phyloP scores from a whole-genome alignment of 192 early-diverging fungal genomes.

The Entomortierella chlamydospora region DNA sequence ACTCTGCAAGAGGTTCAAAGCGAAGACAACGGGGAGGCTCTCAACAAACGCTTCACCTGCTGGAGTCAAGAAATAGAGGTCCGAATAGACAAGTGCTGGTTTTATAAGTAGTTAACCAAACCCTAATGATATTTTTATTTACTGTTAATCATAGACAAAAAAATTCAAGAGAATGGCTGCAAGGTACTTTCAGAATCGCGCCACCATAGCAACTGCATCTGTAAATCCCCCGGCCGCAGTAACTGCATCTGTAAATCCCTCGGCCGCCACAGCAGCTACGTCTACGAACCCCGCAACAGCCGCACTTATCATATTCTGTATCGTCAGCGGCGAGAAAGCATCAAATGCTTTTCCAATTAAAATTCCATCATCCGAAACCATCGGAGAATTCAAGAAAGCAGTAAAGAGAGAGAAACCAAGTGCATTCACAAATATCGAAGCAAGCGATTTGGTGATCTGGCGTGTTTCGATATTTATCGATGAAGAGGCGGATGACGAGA shows the following conservation, averaged over 20 bases:
- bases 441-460: conserved; percentile 19
- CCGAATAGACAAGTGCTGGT: not conserved
- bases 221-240: not conserved
- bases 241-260: not conserved
- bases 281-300: not conserved
- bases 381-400: conserved; percentile 13
- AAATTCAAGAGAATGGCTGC: not conserved
- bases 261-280: not conserved
- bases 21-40: not conserved
- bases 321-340: conserved; percentile 16
- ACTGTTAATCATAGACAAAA: not conserved
- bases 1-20: not conserved
- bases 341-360: conserved; percentile 20
- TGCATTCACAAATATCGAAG: conserved; percentile 12
- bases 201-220: not conserved
- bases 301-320: conserved; percentile 23
- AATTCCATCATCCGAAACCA: not conserved
- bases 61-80: not conserved
- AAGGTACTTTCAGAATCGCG: not conserved
- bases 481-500: conserved; percentile 1
- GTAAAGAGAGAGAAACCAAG: conserved; percentile 2
- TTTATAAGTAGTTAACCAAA: not conserved
- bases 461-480: not conserved
- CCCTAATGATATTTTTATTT: not conserved
- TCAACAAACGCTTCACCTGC: not conserved